Percentiles rank a stretch among this genome's conserved stretches.
These are phyloP conservation scores for Alternaria triticina DNA, from an alignment of 2,329 filamentous ascomycete species.

Conservation along the genomic window DNA sequence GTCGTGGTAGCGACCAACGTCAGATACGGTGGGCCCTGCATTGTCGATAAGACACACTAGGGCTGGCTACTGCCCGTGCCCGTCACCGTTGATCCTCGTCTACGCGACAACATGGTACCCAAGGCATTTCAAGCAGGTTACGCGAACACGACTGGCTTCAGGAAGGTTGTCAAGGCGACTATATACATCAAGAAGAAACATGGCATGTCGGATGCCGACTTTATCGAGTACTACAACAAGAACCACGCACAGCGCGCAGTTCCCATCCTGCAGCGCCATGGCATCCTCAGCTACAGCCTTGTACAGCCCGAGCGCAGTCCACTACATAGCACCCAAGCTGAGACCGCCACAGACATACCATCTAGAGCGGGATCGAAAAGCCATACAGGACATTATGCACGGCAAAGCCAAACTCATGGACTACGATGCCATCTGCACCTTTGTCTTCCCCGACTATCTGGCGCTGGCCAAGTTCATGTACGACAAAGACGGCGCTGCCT, in stretches of 20 bases:
- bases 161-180: constrained; percentile 56
- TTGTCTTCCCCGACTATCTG: constrained; percentile 56
- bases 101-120: constrained; percentile 46
- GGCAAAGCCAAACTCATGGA: constrained; percentile 53
- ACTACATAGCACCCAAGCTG: background rate
- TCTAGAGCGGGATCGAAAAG: constrained; percentile 51
- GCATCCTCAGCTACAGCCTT: constrained; percentile 54
- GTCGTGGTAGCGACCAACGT: constrained; percentile 15
- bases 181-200: constrained; percentile 56
- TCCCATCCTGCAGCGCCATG: constrained; percentile 52
- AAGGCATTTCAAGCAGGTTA: constrained; percentile 56
- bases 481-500: constrained; percentile 53
- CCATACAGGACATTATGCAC: constrained; percentile 55
- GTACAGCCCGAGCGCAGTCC: constrained; percentile 33
- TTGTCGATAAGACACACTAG: constrained; percentile 6
- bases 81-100: constrained; percentile 6
- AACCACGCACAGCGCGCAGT: constrained; percentile 54
- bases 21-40: constrained; percentile 8
- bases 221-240: constrained; percentile 56
- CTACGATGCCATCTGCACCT: constrained; percentile 58
- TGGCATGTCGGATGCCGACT: constrained; percentile 53
- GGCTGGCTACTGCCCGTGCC: constrained; percentile 2
- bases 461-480: constrained; percentile 56
- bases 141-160: constrained; percentile 52
- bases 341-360: constrained; percentile 51